Evolutionary conservation across 805 yeast species (phyloP).

Genomic region (Cyberlindnera mississippiensis): DNA sequence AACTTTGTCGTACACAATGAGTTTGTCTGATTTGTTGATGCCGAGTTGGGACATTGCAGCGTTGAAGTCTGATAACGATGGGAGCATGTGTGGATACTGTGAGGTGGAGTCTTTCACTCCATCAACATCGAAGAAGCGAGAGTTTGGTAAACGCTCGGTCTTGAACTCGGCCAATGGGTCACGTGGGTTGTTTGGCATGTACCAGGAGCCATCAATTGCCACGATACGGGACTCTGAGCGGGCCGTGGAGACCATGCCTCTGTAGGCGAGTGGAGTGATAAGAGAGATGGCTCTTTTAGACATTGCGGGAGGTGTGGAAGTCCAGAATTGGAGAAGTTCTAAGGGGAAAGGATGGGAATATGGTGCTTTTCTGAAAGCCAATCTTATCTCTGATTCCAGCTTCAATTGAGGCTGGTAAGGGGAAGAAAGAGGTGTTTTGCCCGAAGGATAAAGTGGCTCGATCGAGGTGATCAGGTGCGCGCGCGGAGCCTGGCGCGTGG

Average conservation of each 20-base stretch:
- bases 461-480: not conserved
- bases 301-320: constrained; percentile 12
- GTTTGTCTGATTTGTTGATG: constrained; percentile 46
- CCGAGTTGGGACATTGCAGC: constrained; percentile 53
- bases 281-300: constrained; percentile 25
- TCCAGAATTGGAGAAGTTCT: not conserved
- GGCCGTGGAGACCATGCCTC: constrained; percentile 20
- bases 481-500: not conserved
- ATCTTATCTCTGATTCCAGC: no score
- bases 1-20: constrained; percentile 80
- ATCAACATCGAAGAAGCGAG: constrained; percentile 80
- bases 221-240: constrained; percentile 32
- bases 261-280: constrained; percentile 24
- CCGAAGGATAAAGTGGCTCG: not conserved
- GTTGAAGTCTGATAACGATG: constrained; percentile 54
- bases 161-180: constrained; percentile 57
- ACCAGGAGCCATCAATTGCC: constrained; percentile 91
- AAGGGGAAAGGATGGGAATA: no score
- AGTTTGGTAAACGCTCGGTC: constrained; percentile 54
- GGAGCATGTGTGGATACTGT: constrained; percentile 89
- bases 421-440: not conserved
- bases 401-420: not conserved
- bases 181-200: constrained; percentile 69
- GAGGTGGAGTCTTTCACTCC: constrained; percentile 54
- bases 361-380: no score